phyloP scores from a whole-genome alignment of 1,284 basidiomycete species.

The Pholiota adiposa region DNA sequence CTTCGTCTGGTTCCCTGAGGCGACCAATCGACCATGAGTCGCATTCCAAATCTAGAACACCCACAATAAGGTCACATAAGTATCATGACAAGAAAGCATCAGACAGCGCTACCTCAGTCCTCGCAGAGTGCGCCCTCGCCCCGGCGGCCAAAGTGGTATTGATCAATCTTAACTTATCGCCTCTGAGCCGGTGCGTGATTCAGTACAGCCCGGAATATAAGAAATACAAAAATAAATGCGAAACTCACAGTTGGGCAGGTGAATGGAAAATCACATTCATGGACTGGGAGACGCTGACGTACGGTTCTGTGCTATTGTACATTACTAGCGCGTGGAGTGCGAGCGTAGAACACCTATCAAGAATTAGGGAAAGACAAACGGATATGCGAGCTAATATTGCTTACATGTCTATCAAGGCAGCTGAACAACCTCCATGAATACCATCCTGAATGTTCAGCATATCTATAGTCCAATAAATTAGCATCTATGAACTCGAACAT shows the following conservation, averaged over 20 bases:
- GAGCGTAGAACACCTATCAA: slow-evolving; percentile 48
- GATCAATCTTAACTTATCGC: slow-evolving; percentile 49
- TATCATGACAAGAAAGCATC: not conserved
- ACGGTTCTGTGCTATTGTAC: slow-evolving; percentile 26
- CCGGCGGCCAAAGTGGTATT: slow-evolving; percentile 50
- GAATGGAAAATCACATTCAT: slow-evolving; percentile 57
- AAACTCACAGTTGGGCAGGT: slow-evolving; percentile 45
- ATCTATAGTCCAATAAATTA: slow-evolving; percentile 36
- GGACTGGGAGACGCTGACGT: slow-evolving; percentile 48
- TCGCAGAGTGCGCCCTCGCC: slow-evolving; percentile 41
- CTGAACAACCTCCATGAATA: slow-evolving; percentile 58
- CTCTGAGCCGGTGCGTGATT: slow-evolving; percentile 40
- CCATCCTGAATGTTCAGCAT: slow-evolving; percentile 50
- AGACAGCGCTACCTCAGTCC: slow-evolving; percentile 44
- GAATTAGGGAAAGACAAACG: not conserved
- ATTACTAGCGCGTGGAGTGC: slow-evolving; percentile 40
- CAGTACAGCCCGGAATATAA: not conserved
- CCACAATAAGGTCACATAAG: not conserved
- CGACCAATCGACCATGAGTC: slow-evolving; percentile 47
- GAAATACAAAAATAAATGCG: slow-evolving; percentile 19
- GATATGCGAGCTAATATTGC: slow-evolving; percentile 12
- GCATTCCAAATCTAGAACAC: slow-evolving; percentile 51
- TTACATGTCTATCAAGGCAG: slow-evolving; percentile 52
- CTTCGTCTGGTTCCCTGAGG: slow-evolving; percentile 53
- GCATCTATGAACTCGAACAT: not conserved